Evolutionary conservation across 2,329 filamentous ascomycete genomes (phyloP).

Genomic region (Pestalotiopsis fici): DNA sequence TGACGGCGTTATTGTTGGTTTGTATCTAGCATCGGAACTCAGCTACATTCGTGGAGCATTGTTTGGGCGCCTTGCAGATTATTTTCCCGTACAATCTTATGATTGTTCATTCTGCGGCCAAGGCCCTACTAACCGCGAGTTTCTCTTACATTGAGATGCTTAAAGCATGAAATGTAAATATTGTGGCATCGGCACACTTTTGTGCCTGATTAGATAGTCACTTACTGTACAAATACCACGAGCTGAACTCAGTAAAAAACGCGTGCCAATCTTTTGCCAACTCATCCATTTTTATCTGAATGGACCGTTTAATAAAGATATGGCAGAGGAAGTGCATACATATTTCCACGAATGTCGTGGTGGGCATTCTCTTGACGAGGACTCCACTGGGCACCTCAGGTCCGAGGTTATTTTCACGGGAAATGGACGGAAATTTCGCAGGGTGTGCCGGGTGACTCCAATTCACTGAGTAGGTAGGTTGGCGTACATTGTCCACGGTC

Average conservation of each 20-base stretch:
- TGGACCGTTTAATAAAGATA: no score
- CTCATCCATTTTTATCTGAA: no score
- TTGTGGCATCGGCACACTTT: not conserved
- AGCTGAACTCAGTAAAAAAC: not conserved
- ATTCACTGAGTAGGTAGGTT: not conserved
- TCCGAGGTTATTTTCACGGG: conserved; percentile 4
- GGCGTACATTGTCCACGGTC: not conserved
- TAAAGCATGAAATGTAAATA: not conserved
- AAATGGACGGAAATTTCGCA: not conserved
- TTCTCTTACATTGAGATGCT: not conserved
- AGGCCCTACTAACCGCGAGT: not conserved
- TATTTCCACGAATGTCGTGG: conserved; percentile 2
- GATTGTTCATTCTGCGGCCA: not conserved
- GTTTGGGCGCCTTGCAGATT: not conserved
- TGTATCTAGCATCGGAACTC: not conserved
- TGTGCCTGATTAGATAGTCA: not conserved
- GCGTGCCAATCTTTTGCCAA: not conserved
- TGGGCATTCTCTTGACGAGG: not conserved
- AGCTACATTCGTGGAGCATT: conserved; percentile 2
- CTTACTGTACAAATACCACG: not conserved
- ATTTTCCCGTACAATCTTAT: not conserved
- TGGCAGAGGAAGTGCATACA: not conserved
- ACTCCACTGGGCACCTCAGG: conserved; percentile 2
- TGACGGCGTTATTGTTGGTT: not conserved
- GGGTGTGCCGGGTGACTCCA: not conserved